Conservation (phyloP, 768 basidiomycete genomes). For the Pisolithus sp. region DNA sequence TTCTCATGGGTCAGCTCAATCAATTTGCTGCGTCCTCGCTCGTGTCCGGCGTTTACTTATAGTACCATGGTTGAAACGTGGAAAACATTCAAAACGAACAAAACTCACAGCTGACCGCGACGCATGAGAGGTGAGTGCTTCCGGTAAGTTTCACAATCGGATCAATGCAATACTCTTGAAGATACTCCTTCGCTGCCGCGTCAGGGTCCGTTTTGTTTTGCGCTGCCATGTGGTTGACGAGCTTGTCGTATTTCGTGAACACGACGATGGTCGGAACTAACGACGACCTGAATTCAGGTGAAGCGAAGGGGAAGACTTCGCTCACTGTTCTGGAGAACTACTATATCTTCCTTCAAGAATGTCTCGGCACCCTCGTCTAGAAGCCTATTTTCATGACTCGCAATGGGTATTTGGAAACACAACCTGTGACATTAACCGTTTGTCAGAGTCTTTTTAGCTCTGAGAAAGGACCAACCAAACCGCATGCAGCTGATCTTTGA, state of each 20-base stretch:
- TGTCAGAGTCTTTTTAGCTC: not conserved
- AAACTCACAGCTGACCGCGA: not conserved
- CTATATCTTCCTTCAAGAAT: not conserved
- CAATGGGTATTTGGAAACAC: not conserved
- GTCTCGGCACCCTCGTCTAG: not conserved
- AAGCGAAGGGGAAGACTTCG: not conserved
- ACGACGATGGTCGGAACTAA: not conserved
- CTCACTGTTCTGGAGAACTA: not conserved
- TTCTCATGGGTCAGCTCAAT: not conserved
- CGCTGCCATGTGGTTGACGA: not conserved
- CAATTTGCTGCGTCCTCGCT: not conserved
- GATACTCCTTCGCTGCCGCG: not conserved
- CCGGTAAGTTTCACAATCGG: not conserved
- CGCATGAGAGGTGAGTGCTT: not conserved
- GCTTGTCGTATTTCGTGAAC: not conserved
- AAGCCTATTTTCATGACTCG: not conserved
- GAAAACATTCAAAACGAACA: not conserved
- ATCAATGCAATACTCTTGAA: not conserved
- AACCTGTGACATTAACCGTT: not conserved
- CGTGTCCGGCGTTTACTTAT: not conserved
- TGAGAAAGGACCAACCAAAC: slow-evolving; percentile 5
- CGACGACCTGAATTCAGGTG: not conserved
- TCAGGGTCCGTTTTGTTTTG: not conserved
- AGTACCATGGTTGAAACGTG: not conserved
- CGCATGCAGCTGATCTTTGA: slow-evolving; percentile 9